Conservation (phyloP, 345 rosid species). For the Corchorus capsularis region DNA sequence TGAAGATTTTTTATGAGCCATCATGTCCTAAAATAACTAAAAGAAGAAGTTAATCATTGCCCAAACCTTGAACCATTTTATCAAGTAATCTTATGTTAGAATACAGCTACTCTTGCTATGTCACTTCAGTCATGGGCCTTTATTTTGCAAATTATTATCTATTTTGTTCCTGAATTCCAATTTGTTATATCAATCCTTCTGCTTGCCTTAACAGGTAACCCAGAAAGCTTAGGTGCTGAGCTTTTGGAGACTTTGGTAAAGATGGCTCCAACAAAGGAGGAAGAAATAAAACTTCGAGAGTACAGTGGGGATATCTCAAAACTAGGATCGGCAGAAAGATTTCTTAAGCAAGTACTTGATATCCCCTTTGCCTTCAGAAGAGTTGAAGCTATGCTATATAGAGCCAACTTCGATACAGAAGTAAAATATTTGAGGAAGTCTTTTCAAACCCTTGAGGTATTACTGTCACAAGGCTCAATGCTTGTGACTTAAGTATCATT, state of each 20-base stretch:
- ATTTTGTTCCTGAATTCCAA: neutral
- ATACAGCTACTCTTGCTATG: too few species aligned
- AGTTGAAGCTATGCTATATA: conserved; percentile 94
- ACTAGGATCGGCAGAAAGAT: conserved; percentile 90
- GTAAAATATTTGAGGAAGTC: conserved; percentile 80
- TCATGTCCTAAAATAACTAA: neutral
- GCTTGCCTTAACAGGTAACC: conserved; percentile 64
- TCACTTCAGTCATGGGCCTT: neutral
- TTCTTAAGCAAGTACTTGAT: conserved; percentile 87
- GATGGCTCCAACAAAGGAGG: conserved; percentile 99
- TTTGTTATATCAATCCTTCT: conserved; percentile 15
- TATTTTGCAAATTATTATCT: neutral
- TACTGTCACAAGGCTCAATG: conserved; percentile 4
- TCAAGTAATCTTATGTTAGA: neutral
- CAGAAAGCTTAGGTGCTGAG: conserved; percentile 85
- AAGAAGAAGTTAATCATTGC: neutral
- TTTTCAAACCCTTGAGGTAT: conserved; percentile 90
- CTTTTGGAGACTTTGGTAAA: conserved; percentile 93
- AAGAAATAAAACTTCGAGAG: conserved; percentile 90
- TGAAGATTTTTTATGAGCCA: neutral
- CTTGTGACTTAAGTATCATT: neutral
- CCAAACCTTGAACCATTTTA: neutral
- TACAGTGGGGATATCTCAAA: conserved; percentile 69
- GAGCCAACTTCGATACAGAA: conserved; percentile 94
- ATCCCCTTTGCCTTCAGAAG: conserved; percentile 93